Base-by-base conservation (phyloP, 495 filamentous ascomycete species). In the Penicillium diatomitis region DNA sequence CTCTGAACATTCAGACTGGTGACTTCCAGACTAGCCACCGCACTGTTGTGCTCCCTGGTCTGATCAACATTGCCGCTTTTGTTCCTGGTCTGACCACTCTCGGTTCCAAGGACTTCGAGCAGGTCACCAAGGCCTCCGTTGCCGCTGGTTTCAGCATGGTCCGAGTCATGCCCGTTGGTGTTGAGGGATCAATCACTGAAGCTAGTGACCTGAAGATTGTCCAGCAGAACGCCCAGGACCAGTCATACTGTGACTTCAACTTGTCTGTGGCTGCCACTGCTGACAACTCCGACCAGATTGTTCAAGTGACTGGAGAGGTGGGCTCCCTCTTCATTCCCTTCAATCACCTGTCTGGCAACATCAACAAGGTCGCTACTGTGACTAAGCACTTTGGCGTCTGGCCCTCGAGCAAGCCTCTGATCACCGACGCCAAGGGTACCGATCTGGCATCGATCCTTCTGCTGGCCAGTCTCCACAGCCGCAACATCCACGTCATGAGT, bases 21-120 rank as follows among this genome's bases (percentile, higher is more conserved):
- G 92, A 98, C 63, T 95, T 84, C 69, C 87, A 96, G 73, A 90
- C 88, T 34, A 89, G 85, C 64, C 86, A 90, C 60, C 82, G 83
- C 47, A 86, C 86, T 7, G 72, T 89, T 35, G 75, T 81, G 29
- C 78, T 91, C 30, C 84, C 88, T 12, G 87, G 87, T 3, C 67
- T 90, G 50, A 80, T 90, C 66, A 90, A 87, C 61, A 77, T 90
- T 45, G 84, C 85, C 30, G 82, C 87, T 8, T 90, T 90, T 50
- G 85, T 91, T 11, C 87, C 87, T 20, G 84, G 80, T 0, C 72
- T 92, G 38, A 79, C 79, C 20, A 76, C 77, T 11, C 64, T 73
- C 7, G 79, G 76, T 32, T 87, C 80, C 54, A 68, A 74, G 33
- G 87, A 91, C 54, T 84, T 91, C 51, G 75, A 86, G 62, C 60